Evolutionary conservation across 2,329 filamentous ascomycete species (phyloP).

Genomic region (Epichloe uncinata): DNA sequence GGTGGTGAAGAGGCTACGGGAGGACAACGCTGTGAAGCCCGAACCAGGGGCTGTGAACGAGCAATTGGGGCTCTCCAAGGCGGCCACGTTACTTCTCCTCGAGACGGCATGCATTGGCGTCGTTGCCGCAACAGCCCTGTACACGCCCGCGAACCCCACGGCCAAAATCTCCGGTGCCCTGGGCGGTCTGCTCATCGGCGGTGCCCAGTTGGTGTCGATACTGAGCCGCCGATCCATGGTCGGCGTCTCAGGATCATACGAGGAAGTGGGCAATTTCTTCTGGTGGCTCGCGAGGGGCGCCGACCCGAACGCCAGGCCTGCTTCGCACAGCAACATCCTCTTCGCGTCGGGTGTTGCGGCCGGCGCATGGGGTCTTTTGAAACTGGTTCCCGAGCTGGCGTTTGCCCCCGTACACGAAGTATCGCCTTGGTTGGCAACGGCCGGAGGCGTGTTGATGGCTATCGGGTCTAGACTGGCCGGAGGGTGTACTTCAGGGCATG

Average conservation of each 20-base stretch:
- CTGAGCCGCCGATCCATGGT: slow-evolving; percentile 38
- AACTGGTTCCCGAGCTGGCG: slow-evolving; percentile 18
- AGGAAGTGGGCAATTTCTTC: slow-evolving; percentile 44
- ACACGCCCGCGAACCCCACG: slow-evolving; percentile 18
- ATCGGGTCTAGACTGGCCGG: slow-evolving; percentile 49
- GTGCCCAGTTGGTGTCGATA: slow-evolving; percentile 43
- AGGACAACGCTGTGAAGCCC: slow-evolving; percentile 13
- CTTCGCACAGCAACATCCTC: slow-evolving; percentile 29
- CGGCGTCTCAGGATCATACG: slow-evolving; percentile 48
- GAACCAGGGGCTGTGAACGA: slow-evolving; percentile 24
- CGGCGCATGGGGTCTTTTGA: slow-evolving; percentile 29
- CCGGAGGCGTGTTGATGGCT: slow-evolving; percentile 44
- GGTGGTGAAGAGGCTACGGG: slow-evolving; percentile 16
- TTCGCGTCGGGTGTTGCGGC: slow-evolving; percentile 39
- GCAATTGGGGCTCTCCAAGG: slow-evolving; percentile 25
- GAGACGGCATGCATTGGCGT: slow-evolving; percentile 27
- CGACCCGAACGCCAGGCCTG: slow-evolving; percentile 13
- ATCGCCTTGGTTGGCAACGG: slow-evolving; percentile 25
- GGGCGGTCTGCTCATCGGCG: slow-evolving; percentile 45
- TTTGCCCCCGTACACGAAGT: slow-evolving; percentile 16
- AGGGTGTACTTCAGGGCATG: slow-evolving; percentile 57
- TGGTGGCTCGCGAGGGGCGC: slow-evolving; percentile 27
- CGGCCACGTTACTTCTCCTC: slow-evolving; percentile 26
- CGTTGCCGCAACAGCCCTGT: slow-evolving; percentile 24
- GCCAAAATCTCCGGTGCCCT: slow-evolving; percentile 29